A percentile compares a stretch with the other conserved stretches of the same genome.
These are phyloP conservation scores for Porcisia hertigi DNA, from an alignment of 208 protist species.

Conservation along the genomic window DNA sequence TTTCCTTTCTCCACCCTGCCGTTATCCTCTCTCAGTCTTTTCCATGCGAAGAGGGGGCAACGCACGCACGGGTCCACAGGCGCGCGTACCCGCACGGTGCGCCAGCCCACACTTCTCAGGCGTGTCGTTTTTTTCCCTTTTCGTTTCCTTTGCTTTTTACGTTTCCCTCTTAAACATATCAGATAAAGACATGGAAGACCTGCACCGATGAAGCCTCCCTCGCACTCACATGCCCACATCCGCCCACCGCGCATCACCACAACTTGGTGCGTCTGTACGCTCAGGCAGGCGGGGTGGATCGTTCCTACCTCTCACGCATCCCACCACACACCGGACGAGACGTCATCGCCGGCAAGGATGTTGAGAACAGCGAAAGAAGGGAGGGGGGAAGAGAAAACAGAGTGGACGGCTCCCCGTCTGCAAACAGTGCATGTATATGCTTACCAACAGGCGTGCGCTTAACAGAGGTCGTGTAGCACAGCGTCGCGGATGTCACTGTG, in stretches of 20 bases:
- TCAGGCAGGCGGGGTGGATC: not conserved
- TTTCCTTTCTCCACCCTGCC: not conserved
- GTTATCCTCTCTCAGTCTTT: not conserved
- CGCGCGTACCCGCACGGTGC: not conserved
- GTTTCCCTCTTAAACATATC: constrained; percentile 14
- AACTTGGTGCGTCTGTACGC: not conserved
- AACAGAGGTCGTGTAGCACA: not conserved
- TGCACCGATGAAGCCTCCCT: not conserved
- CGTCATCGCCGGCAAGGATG: not conserved
- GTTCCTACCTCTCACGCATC: not conserved
- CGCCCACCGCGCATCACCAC: not conserved
- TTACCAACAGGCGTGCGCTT: not conserved
- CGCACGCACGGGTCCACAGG: not conserved
- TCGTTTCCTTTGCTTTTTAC: constrained; percentile 17
- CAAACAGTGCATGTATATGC: not conserved
- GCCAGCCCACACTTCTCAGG: not conserved
- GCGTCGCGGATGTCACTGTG: not conserved
- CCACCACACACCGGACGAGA: not conserved
- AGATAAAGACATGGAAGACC: constrained; percentile 20
- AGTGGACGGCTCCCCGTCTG: not conserved
- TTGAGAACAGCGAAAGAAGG: not conserved
- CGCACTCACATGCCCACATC: not conserved
- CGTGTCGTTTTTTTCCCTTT: constrained; percentile 18
- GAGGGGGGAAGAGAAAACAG: not conserved
- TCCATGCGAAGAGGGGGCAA: not conserved